phyloP scores from a whole-genome alignment of 441 rosid genomes.

The Hypseocharis bilobata region DNA sequence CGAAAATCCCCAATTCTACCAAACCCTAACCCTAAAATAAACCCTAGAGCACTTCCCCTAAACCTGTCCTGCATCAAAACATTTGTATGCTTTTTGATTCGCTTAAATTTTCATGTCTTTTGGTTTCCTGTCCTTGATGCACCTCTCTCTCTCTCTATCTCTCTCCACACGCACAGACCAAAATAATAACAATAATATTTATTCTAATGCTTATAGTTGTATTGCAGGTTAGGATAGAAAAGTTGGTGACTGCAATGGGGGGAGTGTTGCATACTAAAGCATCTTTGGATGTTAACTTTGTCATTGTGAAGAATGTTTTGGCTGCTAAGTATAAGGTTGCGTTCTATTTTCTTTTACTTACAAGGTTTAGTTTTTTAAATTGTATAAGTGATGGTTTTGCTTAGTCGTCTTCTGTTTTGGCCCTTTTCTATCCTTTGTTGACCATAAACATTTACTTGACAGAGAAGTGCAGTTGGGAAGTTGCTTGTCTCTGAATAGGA shows the following conservation, averaged over 20 bases:
- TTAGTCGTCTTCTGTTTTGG: not conserved
- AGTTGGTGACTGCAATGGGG: slow-evolving; percentile 75
- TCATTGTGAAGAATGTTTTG: slow-evolving; percentile 81
- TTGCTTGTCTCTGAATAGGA: not conserved
- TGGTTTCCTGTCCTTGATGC: not conserved
- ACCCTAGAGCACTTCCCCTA: no score
- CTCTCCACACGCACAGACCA: not conserved
- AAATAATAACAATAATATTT: not conserved
- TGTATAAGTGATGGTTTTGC: not conserved
- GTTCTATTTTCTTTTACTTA: not conserved
- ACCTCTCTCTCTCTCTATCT: not conserved
- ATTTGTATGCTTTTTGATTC: no score
- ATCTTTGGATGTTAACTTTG: slow-evolving; percentile 70
- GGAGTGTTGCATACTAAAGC: slow-evolving; percentile 55
- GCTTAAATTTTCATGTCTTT: no score
- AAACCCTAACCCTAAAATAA: no score
- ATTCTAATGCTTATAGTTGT: slow-evolving; percentile 25
- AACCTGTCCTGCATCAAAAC: no score
- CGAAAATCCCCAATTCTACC: no score
- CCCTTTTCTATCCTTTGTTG: not conserved
- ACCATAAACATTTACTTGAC: not conserved
- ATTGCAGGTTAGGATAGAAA: slow-evolving; percentile 63
- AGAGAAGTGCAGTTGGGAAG: not conserved
- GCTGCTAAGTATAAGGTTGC: slow-evolving; percentile 92
- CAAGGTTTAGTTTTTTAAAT: slow-evolving; percentile 17